Conservation (phyloP, 148 eudicot species). For the Amaranthus hypochondriacus region DNA sequence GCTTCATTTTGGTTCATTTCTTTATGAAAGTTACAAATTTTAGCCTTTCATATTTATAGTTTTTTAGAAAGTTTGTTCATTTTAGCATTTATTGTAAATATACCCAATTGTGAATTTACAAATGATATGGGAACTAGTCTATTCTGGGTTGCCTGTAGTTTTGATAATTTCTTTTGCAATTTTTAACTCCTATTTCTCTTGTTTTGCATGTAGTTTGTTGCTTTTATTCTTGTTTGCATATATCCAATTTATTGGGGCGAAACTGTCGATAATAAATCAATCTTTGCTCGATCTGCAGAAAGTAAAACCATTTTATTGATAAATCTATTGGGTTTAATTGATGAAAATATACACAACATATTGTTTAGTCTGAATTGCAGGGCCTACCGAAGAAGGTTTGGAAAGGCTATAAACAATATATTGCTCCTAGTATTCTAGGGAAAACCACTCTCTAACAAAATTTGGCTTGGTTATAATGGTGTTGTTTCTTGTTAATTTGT, state of each 20-base stretch:
- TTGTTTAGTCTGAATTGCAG: no score
- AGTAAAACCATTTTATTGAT: no score
- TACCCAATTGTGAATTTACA: not conserved
- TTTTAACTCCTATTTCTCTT: not conserved
- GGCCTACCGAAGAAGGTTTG: no score
- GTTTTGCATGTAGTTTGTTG: not conserved
- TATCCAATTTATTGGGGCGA: not conserved
- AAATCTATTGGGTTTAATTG: no score
- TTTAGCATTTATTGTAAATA: not conserved
- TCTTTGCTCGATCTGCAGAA: no score
- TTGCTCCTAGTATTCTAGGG: not conserved
- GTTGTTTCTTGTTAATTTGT: constrained; percentile 2
- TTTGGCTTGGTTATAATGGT: not conserved
- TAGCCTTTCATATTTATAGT: not conserved
- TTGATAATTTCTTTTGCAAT: no score
- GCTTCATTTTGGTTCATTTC: not conserved
- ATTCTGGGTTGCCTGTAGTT: not conserved
- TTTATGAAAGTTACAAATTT: not conserved
- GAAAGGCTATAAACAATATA: no score
- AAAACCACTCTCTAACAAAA: not conserved
- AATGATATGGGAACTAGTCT: not conserved
- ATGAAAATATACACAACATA: no score
- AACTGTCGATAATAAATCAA: no score
- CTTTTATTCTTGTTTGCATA: not conserved
- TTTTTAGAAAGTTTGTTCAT: constrained; percentile 1